Evolutionary conservation across 345 rosid genomes (phyloP), one percentile per base, ranked within the genome.

Genomic region (Hibiscus tridactylites): DNA sequence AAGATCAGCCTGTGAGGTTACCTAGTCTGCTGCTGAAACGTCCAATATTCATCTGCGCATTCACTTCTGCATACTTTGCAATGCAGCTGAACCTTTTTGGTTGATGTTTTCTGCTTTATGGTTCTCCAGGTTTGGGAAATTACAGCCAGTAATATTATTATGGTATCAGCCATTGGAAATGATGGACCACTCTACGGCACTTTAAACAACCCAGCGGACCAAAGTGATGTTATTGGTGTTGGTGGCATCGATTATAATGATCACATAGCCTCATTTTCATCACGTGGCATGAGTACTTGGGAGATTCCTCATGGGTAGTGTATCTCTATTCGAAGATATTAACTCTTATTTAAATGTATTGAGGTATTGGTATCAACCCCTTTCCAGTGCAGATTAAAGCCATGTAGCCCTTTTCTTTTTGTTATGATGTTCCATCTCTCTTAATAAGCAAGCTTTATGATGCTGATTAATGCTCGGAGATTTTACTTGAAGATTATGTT

Each of bases 281-380:
- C 99, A 12, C 99, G 97, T 73, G 99, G 99, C 81, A 95, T 95
- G 99, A 95, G 97, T 88, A 92, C 99, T 71, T 95, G 97, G 99
- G 99, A 95, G 85, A 81, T 95, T 81, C 99, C 99, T 73, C 99
- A 92, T 78, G 99, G 99, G 99, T 95, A 88, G 64, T 67, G 39
- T 56, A 76, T 76, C 65, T 39, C 26, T 64, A 67, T 74, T 65
- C 67, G 65, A 68, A 15, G 31, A 12, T 62, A 72, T 63, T 65
- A 24, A 65, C 21, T 26, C 9, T 13, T 46, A 15, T 65, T 8
- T 33, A 33, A 54, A 54, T 37, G 26, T 52, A 9, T 50, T 28
- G 6, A 28, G 11, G 24, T 13, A 17, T 65, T 11, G 17, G 5
- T 65, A 65, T 24, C 1, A 4, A 10, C 56, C 63, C 53, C 21